Evolutionary conservation across 2,329 filamentous ascomycete species (phyloP), one percentile per base, ranked within the genome.

Genomic region (Pseudogymnoascus sp.): DNA sequence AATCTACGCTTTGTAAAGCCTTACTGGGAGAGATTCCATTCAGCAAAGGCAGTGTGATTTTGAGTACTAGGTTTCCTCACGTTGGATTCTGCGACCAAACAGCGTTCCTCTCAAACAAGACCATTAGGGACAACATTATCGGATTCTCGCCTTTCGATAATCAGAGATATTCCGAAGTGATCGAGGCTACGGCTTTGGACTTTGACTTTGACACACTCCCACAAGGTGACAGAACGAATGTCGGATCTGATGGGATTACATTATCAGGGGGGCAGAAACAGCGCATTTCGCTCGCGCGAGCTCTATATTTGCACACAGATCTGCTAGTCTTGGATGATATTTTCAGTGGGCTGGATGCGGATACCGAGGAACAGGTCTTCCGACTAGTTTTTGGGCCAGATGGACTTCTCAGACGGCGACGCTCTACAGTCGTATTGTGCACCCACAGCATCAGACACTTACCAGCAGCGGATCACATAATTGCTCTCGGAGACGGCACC

Each of bases 11-110:
- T 4, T 70, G 67, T 58, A 72, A 72, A 52, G 69, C 71, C 5
- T 31, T 75, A 5, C 68, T 76, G 9, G 72, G 72, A 0, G 72
- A 75, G 48, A 67, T 71, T n/a, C 70, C 71, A 25, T 66, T 69
- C 40, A 65, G 35, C 18, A 18, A 69, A 35, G 73, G 72, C 9
- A 66, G 36, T 62, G 65, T 70, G 6, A 36, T 58, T 12, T 61
- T 64, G 21, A 63, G 61, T 27, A 66, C 55, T 10, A 65, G 62
- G 25, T 61, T 61, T 36, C 62, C 62, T 13, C 60, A 60, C 8
- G 35, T 75, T 10, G 76, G 73, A 2, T 79, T 77, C 63, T 79
- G 77, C 60, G 73, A 75, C 58, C 78, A 80, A 62, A 69, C 68
- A 0, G 73, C 77, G 0, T 80, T 77, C 74, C 71, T 79, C 3